These are phyloP conservation scores for Didymella arachidicola DNA, from an alignment of 2,329 filamentous ascomycete genomes.

Conservation along the genomic window DNA sequence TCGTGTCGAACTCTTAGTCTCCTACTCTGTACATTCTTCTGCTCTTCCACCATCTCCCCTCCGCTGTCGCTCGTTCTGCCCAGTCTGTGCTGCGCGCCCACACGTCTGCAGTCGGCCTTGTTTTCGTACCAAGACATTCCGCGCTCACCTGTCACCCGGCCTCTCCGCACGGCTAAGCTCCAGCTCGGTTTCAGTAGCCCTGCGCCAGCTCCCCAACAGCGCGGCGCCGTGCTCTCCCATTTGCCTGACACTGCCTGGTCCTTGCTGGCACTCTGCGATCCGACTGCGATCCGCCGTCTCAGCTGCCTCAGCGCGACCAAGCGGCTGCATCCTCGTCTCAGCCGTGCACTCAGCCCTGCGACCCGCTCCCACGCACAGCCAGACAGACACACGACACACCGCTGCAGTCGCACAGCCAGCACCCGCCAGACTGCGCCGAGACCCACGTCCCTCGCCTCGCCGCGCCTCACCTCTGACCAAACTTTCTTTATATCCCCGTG, in stretches of 20 bases:
- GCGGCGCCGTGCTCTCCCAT: conserved; percentile 3
- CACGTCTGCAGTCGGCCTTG: no score
- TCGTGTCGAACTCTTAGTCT: background rate
- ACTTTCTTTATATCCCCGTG: conserved; percentile 26
- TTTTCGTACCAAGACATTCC: background rate
- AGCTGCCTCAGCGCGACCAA: conserved; percentile 18
- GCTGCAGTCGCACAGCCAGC: background rate
- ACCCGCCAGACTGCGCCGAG: conserved; percentile 3
- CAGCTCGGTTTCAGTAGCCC: conserved; percentile 16
- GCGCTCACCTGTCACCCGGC: conserved; percentile 12
- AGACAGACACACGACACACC: conserved; percentile 13
- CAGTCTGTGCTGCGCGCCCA: background rate
- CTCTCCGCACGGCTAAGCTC: conserved; percentile 38
- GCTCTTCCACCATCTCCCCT: background rate
- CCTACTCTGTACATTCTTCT: background rate
- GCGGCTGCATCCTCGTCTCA: conserved; percentile 45
- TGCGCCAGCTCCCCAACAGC: conserved; percentile 6
- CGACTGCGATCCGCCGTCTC: conserved; percentile 30
- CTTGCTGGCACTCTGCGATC: background rate
- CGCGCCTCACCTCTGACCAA: conserved; percentile 22
- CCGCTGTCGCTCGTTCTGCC: background rate
- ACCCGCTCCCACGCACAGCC: conserved; percentile 19
- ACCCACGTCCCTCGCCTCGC: conserved; percentile 23
- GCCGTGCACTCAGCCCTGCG: conserved; percentile 34
- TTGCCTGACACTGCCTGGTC: background rate